Evolutionary conservation across 441 rosid genomes (phyloP).

Genomic region (Pelargonium fulgidum): DNA sequence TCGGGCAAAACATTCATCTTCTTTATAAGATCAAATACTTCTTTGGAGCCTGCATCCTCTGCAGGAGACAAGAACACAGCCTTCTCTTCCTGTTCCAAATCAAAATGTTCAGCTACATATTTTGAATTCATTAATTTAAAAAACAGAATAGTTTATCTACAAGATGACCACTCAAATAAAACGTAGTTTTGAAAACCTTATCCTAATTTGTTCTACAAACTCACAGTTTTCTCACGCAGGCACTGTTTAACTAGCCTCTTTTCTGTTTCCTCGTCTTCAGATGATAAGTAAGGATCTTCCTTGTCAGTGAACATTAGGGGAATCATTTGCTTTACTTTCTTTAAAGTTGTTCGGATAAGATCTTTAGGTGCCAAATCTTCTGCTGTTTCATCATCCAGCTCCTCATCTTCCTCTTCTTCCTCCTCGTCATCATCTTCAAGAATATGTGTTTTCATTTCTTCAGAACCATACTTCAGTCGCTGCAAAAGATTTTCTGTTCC

Average conservation of each 20-base stretch:
- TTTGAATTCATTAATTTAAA: background rate
- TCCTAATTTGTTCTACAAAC: conserved; percentile 23
- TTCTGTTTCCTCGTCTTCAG: conserved; percentile 87
- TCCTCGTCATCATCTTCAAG: conserved; percentile 44
- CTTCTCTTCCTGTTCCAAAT: conserved; percentile 48
- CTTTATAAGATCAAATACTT: conserved; percentile 63
- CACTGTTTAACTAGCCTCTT: conserved; percentile 37
- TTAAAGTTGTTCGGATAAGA: conserved; percentile 49
- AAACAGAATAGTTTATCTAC: background rate
- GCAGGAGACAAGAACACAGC: conserved; percentile 44
- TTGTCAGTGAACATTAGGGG: conserved; percentile 77
- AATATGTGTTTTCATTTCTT: conserved; percentile 33
- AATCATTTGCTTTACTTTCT: conserved; percentile 80
- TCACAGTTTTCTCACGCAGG: conserved; percentile 55
- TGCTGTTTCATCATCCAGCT: conserved; percentile 32
- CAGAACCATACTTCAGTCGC: conserved; percentile 54
- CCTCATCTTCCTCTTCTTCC: conserved; percentile 27
- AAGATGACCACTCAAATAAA: conserved; percentile 1
- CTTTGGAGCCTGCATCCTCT: conserved; percentile 50
- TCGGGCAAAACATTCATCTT: conserved; percentile 60
- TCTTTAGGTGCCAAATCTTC: conserved; percentile 45
- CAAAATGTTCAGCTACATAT: conserved; percentile 18
- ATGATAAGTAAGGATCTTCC: conserved; percentile 66
- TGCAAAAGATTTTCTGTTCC: conserved; percentile 75
- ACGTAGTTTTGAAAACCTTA: background rate